Evolutionary conservation across 768 basidiomycete species (phyloP).

Genomic region (Roridomyces roridus): DNA sequence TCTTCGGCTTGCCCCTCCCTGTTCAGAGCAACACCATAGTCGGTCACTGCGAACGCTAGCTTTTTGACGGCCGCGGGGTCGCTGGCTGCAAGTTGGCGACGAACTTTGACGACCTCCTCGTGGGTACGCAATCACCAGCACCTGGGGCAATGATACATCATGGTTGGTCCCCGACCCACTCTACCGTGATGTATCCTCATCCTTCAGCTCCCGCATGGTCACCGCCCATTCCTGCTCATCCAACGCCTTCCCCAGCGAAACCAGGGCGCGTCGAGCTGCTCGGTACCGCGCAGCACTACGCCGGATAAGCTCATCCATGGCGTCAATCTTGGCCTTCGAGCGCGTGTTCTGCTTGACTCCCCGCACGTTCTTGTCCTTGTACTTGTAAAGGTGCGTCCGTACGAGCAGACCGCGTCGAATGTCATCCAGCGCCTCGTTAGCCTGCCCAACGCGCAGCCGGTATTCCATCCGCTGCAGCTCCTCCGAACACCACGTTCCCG

Average conservation of each 20-base stretch:
- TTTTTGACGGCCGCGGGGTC: too few species aligned
- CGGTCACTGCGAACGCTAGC: too few species aligned
- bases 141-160: too few species aligned
- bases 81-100: too few species aligned
- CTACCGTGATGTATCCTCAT: too few species aligned
- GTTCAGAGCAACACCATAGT: too few species aligned
- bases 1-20: too few species aligned
- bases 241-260: background rate
- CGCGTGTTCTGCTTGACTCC: constrained; percentile 1
- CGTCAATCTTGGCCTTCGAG: background rate
- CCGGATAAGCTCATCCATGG: background rate
- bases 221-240: background rate
- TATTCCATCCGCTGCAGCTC: constrained; percentile 18
- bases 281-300: background rate
- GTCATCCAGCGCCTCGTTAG: constrained; percentile 19
- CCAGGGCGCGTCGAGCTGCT: background rate
- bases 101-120: too few species aligned
- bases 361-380: constrained; percentile 3
- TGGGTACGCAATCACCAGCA: too few species aligned
- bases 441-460: constrained; percentile 19
- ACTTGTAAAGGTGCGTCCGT: constrained; percentile 15
- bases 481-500: too few species aligned
- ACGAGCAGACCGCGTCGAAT: constrained; percentile 21
- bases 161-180: too few species aligned
- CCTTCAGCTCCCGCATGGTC: background rate